Evolutionary conservation across 2,329 filamentous ascomycete genomes (phyloP), one percentile per base, ranked within the genome.

Genomic region (Pestalotiopsis sp.): DNA sequence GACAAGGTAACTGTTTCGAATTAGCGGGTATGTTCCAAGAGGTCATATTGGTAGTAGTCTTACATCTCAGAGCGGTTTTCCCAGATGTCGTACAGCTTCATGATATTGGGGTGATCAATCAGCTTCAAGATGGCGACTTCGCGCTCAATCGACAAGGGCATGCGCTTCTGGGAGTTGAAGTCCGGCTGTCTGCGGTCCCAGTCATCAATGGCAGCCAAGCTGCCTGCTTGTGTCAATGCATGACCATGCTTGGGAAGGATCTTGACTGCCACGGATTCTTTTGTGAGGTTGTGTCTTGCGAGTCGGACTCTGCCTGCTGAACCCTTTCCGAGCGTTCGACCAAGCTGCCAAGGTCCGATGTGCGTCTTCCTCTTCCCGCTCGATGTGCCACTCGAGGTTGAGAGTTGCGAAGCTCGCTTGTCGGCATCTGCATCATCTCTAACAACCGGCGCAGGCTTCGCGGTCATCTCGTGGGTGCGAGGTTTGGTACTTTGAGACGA

Each of bases 101-200:
- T 95, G 75, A 98, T 95, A 78, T 98, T 96, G 5, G 92, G 93
- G 81, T 99, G 96, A 76, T 97, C 92, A 70, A 98, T 93, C 69
- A 98, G 87, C 82, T 98, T 98, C 88, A 99, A 94, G 74, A 99
- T 97, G 39, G 95, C 94, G 56, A 99, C 95, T 78, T 99, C 96
- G 67, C 96, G 89, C 81, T 98, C 95, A 70, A 99, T 92, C 1
- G 94, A 93, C 75, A 95, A 90, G 1, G 95, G 95, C 78, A 97
- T 94, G 67, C 89, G 87, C 73, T 90, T 88, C 69, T 91, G 86
- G 56, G 90, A 90, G 65, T 88, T 84, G 45, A 86, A 83, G 69
- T 83, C 84, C 49, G 85, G 85, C 31, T 85, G 88, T 66, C 80
- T 89, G 52, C 85, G 86, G 71, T 92, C 91, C 79, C 90, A 92